phyloP scores from a whole-genome alignment of 75 land plant genomes.

The Cupressus sempervirens region DNA sequence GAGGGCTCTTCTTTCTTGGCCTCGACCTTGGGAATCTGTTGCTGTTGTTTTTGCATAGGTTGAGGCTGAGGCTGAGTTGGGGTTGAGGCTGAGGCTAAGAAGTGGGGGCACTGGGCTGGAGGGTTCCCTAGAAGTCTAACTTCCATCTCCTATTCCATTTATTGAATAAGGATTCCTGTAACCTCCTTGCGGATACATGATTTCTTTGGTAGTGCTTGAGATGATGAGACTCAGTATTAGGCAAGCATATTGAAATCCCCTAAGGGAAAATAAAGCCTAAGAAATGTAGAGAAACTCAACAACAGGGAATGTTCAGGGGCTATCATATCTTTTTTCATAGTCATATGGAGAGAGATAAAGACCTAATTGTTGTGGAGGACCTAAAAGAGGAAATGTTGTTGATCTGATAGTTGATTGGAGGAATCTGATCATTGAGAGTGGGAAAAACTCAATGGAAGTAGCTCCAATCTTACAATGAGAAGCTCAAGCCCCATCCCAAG shows the following conservation, averaged over 20 bases:
- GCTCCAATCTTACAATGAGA: no score
- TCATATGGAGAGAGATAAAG: no score
- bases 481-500: no score
- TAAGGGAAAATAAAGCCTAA: neutral
- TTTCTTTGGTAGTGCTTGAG: neutral
- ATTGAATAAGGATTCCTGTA: slow-evolving; percentile 4
- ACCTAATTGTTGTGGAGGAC: neutral
- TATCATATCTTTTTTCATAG: neutral
- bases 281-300: neutral
- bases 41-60: neutral
- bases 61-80: neutral
- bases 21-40: neutral
- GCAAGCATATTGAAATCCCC: neutral
- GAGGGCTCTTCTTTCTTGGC: neutral
- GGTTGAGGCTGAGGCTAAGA: neutral
- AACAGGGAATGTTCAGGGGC: neutral
- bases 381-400: no score
- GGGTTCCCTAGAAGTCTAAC: neutral
- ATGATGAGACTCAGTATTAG: neutral
- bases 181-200: neutral
- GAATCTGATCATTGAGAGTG: neutral
- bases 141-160: neutral
- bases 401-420: no score
- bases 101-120: neutral
- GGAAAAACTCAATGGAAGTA: neutral